These are phyloP conservation scores for Bipolaris cookei DNA, from an alignment of 2,329 filamentous ascomycete genomes.

Conservation along the genomic window DNA sequence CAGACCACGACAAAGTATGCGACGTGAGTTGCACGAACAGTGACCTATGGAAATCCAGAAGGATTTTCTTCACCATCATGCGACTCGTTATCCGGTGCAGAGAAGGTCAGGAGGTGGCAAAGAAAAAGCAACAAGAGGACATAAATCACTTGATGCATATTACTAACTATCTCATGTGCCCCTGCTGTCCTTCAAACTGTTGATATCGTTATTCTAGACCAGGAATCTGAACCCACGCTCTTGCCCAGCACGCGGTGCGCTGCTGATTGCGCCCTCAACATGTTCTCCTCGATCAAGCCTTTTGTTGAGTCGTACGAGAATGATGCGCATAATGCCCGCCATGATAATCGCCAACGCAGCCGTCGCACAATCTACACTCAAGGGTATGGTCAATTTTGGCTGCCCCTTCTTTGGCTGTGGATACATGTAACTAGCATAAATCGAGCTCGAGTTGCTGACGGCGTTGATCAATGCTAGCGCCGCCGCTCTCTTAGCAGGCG, in stretches of 20 bases:
- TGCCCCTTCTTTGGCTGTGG: constrained; percentile 52
- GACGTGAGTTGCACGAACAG: background rate
- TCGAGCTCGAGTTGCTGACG: constrained; percentile 70
- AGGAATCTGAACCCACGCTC: constrained; percentile 71
- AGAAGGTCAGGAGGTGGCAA: constrained; percentile 7
- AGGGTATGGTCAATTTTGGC: constrained; percentile 60
- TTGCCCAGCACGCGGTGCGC: constrained; percentile 61
- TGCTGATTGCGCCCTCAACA: constrained; percentile 61
- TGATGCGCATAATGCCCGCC: constrained; percentile 66
- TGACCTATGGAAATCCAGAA: background rate
- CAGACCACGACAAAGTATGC: background rate
- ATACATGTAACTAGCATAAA: constrained; percentile 75
- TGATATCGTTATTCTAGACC: constrained; percentile 50
- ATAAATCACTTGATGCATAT: constrained; percentile 2
- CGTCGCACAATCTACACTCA: constrained; percentile 72
- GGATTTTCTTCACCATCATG: background rate
- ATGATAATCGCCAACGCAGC: constrained; percentile 68
- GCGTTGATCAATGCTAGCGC: constrained; percentile 79
- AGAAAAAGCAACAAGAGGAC: constrained; percentile 10
- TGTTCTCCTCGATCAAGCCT: constrained; percentile 70
- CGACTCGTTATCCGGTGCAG: background rate
- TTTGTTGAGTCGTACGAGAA: constrained; percentile 70
- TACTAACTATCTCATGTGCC: constrained; percentile 2
- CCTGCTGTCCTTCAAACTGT: background rate
- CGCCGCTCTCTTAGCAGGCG: constrained; percentile 75